phyloP scores from a whole-genome alignment of 2,329 filamentous ascomycete genomes.

The Aspergillus sclerotialis region DNA sequence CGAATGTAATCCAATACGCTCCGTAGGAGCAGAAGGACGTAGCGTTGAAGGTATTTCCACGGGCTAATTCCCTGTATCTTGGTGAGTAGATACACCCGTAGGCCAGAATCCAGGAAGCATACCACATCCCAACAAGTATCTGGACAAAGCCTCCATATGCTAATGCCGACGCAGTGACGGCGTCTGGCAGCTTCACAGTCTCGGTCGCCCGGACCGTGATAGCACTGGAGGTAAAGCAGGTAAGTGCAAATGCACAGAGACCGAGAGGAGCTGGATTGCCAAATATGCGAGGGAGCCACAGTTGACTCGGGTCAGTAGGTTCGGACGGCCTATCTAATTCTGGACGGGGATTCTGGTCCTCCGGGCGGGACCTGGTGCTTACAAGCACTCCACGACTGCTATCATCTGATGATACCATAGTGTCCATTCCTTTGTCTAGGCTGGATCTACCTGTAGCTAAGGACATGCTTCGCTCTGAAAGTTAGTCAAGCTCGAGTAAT shows the following conservation, averaged over 20 bases:
- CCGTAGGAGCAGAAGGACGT: conserved; percentile 15
- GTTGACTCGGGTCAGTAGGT: background rate
- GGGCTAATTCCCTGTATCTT: conserved; percentile 15
- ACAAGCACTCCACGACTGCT: background rate
- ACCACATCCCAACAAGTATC: conserved; percentile 15
- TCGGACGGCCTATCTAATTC: background rate
- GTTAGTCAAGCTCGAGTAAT: too few species aligned
- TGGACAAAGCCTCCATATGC: conserved; percentile 12
- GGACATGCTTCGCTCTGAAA: too few species aligned
- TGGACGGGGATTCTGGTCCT: background rate
- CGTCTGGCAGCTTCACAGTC: conserved; percentile 4
- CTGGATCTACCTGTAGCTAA: background rate
- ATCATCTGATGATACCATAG: background rate
- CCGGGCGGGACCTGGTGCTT: background rate
- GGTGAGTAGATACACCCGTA: too few species aligned
- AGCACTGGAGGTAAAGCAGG: conserved; percentile 11
- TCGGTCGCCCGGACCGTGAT: conserved; percentile 9
- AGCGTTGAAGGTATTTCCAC: conserved; percentile 15
- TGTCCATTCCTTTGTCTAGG: background rate
- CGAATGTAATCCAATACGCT: conserved; percentile 14
- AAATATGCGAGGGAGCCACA: conserved; percentile 5
- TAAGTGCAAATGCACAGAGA: conserved; percentile 14
- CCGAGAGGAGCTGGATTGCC: conserved; percentile 14
- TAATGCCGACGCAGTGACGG: conserved; percentile 8
- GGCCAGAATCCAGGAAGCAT: too few species aligned